Base-by-base conservation (phyloP, 2,329 filamentous ascomycete genomes). In the Amauroascus niger region DNA sequence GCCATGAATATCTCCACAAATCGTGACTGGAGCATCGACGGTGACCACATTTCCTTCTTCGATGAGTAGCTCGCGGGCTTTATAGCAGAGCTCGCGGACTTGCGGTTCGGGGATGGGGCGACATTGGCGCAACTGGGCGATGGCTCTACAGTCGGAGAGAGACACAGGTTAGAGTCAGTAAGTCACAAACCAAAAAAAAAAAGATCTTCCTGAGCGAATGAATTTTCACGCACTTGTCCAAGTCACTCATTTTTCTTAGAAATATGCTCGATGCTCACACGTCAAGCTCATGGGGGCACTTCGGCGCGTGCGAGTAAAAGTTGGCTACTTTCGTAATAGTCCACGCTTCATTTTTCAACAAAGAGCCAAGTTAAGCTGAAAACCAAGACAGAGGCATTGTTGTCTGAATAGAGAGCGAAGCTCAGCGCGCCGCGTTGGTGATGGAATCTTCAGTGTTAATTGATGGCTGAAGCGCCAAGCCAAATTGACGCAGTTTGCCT, bases 31-130 rank as follows among this genome's bases (percentile, higher is more conserved):
- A 32, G 93, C 90, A 64, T 83, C 83, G 58, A 98, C 94, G 70
- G 97, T 93, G 56, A 98, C 93, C 57, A 98, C 93, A 73, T 98
- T 98, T 79, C 91, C 96, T 81, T 98, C 93, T 69, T 94, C 93
- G 91, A 98, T 98, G 62, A 98, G 80, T 62, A 98, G 79, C 76
- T 98, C 93, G 69, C 97, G 97, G 20, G 94, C 93, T 72, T 98
- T 98, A 70, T 93, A 91, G 76, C 93, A 98, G 63, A 98, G 79
- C 73, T 98, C 91, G 67, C 91, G 86, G 57, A 98, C 94, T 74
- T 97, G 88, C 39, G 84, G 79, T 75, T 98, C 93, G 58, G 93
- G 91, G 62, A 98, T 98, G 53, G 91, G 90, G 58, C 90, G 87
- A 73, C 93, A 98, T 67, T 89, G 87, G 76, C 93, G 88, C 67